Conservation (phyloP, 345 rosid species). For the Corchorus capsularis region DNA sequence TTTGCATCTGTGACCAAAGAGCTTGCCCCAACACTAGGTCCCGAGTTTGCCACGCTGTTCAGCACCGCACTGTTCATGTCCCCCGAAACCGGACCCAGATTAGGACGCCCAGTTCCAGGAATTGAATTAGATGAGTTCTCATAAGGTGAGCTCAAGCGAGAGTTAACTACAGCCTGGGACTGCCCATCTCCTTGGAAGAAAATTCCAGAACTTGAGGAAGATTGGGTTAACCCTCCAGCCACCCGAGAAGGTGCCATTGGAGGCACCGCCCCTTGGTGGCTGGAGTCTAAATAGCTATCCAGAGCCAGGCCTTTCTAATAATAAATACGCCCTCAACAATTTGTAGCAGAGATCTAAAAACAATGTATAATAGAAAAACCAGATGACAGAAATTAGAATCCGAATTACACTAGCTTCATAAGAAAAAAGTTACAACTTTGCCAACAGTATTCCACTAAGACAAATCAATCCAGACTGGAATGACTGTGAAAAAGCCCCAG, state of each 20-base stretch:
- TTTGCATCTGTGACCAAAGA: slow-evolving; percentile 95
- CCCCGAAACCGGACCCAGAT: slow-evolving; percentile 73
- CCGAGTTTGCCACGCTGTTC: slow-evolving; percentile 87
- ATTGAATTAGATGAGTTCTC: slow-evolving; percentile 77
- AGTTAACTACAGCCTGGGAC: slow-evolving; percentile 81
- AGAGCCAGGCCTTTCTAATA: slow-evolving; percentile 57
- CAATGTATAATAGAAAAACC: slow-evolving; percentile 33
- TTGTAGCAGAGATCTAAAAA: slow-evolving; percentile 47
- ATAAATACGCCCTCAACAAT: slow-evolving; percentile 39
- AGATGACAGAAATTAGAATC: slow-evolving; percentile 22
- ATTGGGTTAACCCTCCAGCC: slow-evolving; percentile 81
- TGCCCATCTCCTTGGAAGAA: slow-evolving; percentile 97
- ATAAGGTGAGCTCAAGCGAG: slow-evolving; percentile 80
- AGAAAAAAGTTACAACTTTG: neutral
- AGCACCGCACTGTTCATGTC: slow-evolving; percentile 77
- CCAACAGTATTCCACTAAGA: slow-evolving; percentile 13
- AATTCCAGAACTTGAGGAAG: slow-evolving; percentile 92
- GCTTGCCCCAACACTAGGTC: slow-evolving; percentile 93
- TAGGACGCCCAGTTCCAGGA: slow-evolving; percentile 73
- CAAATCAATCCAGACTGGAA: slow-evolving; percentile 12
- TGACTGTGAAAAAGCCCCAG: neutral
- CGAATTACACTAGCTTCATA: neutral
- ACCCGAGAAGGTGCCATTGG: slow-evolving; percentile 75
- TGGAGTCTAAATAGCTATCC: slow-evolving; percentile 70
- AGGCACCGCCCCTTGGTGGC: slow-evolving; percentile 59